Base-by-base conservation (phyloP, 192 early-diverging fungal species). In the Backusella tuberculispora region DNA sequence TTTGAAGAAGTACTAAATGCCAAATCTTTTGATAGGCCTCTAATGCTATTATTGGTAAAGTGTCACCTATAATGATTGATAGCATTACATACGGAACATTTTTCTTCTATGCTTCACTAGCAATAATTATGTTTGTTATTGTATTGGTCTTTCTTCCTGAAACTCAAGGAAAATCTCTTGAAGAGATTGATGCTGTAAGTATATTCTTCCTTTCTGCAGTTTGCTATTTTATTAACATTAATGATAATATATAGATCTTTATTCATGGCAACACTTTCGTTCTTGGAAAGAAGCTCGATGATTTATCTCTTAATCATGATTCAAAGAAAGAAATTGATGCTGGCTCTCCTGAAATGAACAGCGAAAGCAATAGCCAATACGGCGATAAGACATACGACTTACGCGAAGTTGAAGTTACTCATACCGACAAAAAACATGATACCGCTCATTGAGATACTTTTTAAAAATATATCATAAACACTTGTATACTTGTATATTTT, bases 1-100 rank as follows among this genome's bases (percentile, higher is more conserved):
- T 67, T 67, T 60, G 13, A 66, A 40, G 37, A 60, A 5, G 13
- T 26, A 9, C 1, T 60, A 60, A 60, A 19, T 13, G 13, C 0
- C 6, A 1, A 60, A 26, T 12, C 12, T 60, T 10, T 21, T 26
- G 10, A 26, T 26, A 67, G 66, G 66, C 38, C 21, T 43, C 41
- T 19, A 67, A 67, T 42, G 66, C 66, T 43, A 67, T 67, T 67
- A 67, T 67, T 24, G 66, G 66, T 67, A 67, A 67, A 21, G 66
- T 67, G 19, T 43, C 66, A 21, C 66, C 66, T 10, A 42, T 67
- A 9, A 67, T 67, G 66, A 67, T 67, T 43, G 15, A 38, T 12
- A n/a, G 19, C 8, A 67, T 67, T 67, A 19, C 37, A 9, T 67
- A 67, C 12, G 66, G 66, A 0, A 43, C 40, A 5, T 67, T 67